Conservation (phyloP, 495 filamentous ascomycete genomes). For the Xylona heveae region DNA sequence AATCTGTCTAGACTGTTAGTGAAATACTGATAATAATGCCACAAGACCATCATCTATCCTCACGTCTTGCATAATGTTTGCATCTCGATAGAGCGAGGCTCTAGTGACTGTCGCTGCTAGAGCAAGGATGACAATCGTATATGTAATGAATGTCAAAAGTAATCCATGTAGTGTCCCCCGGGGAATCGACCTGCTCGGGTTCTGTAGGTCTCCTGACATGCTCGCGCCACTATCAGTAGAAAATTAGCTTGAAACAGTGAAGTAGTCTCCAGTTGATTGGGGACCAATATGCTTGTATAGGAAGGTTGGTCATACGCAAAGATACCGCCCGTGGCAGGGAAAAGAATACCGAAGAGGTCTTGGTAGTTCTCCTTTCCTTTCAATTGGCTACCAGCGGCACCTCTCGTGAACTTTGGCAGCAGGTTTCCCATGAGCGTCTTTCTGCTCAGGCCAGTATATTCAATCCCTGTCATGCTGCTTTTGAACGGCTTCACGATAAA, state of each 20-base stretch:
- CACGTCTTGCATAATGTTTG: slow-evolving; percentile 59
- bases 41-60: slow-evolving; percentile 6
- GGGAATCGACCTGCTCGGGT: slow-evolving; percentile 70
- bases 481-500: slow-evolving; percentile 44
- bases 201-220: slow-evolving; percentile 72
- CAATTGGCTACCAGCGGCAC: slow-evolving; percentile 44
- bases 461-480: slow-evolving; percentile 33
- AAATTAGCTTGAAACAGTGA: neutral
- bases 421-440: slow-evolving; percentile 52
- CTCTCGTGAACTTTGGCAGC: slow-evolving; percentile 41
- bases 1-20: slow-evolving; percentile 18
- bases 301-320: slow-evolving; percentile 28
- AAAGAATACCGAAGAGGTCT: slow-evolving; percentile 70
- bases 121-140: slow-evolving; percentile 55
- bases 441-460: slow-evolving; percentile 55
- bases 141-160: slow-evolving; percentile 51
- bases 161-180: slow-evolving; percentile 62
- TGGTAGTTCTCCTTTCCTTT: slow-evolving; percentile 53
- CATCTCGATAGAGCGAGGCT: slow-evolving; percentile 48
- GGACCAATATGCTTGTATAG: neutral
- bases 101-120: slow-evolving; percentile 63
- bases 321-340: slow-evolving; percentile 62
- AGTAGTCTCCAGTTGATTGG: slow-evolving; percentile 8
- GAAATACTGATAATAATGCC: too few species aligned
- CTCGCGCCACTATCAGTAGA: slow-evolving; percentile 40